Evolutionary conservation across 257 asterid species (phyloP).

Genomic region (Solanum chiquidenum): DNA sequence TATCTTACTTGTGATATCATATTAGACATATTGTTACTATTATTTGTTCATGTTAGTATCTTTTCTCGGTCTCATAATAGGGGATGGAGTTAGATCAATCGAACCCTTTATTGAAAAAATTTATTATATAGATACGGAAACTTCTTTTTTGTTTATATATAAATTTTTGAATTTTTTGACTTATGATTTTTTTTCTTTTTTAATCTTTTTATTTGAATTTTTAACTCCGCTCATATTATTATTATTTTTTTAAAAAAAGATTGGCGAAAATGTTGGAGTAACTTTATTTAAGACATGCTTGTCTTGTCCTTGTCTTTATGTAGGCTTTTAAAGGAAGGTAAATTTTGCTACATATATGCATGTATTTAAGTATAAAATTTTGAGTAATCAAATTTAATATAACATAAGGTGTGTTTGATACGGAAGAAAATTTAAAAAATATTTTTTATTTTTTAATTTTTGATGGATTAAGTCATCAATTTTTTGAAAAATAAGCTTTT

Average conservation of each 20-base stretch:
- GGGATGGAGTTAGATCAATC: too few species aligned
- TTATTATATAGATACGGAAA: too few species aligned
- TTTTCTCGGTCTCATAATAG: not conserved
- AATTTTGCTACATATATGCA: too few species aligned
- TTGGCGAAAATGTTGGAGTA: not conserved
- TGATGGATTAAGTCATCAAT: not conserved
- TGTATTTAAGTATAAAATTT: too few species aligned
- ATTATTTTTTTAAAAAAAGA: not conserved
- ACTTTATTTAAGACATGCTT: constrained; percentile 17
- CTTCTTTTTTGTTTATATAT: too few species aligned
- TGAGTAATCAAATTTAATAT: too few species aligned
- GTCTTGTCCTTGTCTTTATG: not conserved
- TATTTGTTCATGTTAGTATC: not conserved
- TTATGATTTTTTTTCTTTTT: too few species aligned
- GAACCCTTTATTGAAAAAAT: too few species aligned
- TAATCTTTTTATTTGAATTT: too few species aligned
- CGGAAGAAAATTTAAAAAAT: fast-evolving
- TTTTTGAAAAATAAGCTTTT: too few species aligned
- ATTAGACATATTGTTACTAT: not conserved
- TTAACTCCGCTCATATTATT: too few species aligned
- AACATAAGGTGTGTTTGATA: not conserved
- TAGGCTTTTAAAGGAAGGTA: not conserved
- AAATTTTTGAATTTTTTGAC: too few species aligned
- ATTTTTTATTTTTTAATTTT: not conserved
- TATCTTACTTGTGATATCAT: fast-evolving